These are phyloP conservation scores for Tolypocladium tundrense DNA, from an alignment of 2,329 filamentous ascomycete species.

Conservation along the genomic window DNA sequence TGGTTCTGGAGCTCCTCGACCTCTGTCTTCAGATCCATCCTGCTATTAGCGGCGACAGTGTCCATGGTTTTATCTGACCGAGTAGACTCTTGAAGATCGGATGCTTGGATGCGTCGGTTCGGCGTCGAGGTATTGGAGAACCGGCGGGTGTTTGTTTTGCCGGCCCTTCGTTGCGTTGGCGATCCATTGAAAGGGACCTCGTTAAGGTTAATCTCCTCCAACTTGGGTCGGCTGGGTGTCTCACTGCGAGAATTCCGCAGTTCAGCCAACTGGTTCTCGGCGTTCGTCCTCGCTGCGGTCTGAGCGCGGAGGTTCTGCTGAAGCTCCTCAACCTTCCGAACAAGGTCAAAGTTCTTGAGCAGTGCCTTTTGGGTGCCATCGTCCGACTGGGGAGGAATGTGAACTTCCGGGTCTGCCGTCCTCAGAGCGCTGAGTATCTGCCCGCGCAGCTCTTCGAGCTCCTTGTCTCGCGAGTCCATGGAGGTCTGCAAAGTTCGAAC, in stretches of 20 bases:
- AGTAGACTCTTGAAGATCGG: slow-evolving; percentile 59
- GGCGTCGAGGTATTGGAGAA: slow-evolving; percentile 72
- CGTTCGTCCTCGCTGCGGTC: slow-evolving; percentile 67
- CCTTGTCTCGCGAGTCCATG: slow-evolving; percentile 69
- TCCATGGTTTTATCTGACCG: slow-evolving; percentile 78
- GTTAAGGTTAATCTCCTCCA: slow-evolving; percentile 83
- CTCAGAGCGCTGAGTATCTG: slow-evolving; percentile 77
- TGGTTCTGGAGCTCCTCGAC: slow-evolving; percentile 90
- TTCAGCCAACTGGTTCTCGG: slow-evolving; percentile 73
- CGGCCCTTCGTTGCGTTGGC: slow-evolving; percentile 57
- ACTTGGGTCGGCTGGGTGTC: slow-evolving; percentile 58
- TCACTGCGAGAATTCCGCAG: slow-evolving; percentile 65
- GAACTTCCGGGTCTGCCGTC: slow-evolving; percentile 70
- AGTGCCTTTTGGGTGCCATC: slow-evolving; percentile 50
- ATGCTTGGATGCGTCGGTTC: slow-evolving; percentile 57
- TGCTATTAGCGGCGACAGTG: slow-evolving; percentile 72
- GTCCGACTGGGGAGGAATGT: slow-evolving; percentile 52
- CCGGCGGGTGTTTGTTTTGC: slow-evolving; percentile 42
- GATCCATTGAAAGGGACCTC: slow-evolving; percentile 66
- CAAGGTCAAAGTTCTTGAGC: slow-evolving; percentile 73
- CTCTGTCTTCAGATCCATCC: slow-evolving; percentile 84
- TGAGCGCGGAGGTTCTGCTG: slow-evolving; percentile 81
- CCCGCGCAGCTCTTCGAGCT: slow-evolving; percentile 68
- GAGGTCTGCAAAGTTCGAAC: slow-evolving; percentile 70
- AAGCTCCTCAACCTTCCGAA: slow-evolving; percentile 77